Percentiles rank a stretch among this genome's conserved stretches.
Conservation (phyloP, 164 flowering plant genomes). For the Echeveria elegans region DNA sequence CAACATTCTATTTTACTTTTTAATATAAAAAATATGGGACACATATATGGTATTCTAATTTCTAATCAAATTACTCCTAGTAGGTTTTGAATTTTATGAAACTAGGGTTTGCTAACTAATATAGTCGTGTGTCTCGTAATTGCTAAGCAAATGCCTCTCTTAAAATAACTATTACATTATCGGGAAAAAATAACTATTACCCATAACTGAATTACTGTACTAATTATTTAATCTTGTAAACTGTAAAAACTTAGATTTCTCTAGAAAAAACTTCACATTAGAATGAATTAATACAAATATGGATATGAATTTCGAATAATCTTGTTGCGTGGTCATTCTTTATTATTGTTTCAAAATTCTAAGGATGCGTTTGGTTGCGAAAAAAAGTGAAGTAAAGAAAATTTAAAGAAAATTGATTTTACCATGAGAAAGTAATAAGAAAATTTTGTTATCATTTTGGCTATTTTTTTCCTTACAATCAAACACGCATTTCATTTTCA, state of each 20-base stretch:
- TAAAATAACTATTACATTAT: not conserved
- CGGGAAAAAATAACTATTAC: no score
- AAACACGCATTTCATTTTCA: no score
- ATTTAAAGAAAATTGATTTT: no score
- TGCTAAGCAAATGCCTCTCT: not conserved
- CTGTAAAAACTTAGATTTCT: slow-evolving; percentile 1
- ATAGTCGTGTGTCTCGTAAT: not conserved
- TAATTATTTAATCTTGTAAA: no score
- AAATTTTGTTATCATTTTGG: not conserved
- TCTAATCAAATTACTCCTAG: not conserved
- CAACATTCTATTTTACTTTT: not conserved
- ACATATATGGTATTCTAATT: not conserved
- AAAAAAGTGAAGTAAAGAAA: no score
- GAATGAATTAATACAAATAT: not conserved
- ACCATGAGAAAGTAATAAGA: no score
- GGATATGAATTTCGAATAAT: not conserved
- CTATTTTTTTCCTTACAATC: no score
- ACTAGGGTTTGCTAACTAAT: not conserved
- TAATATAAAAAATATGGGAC: not conserved
- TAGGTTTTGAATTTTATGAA: slow-evolving; percentile 4
- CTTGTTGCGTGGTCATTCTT: not conserved
- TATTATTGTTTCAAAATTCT: slow-evolving; percentile 1
- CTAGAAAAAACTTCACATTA: not conserved
- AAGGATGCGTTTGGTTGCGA: no score
- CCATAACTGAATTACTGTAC: no score